phyloP scores from a whole-genome alignment of 2,329 filamentous ascomycete genomes.

The Mollisia scopiformis region DNA sequence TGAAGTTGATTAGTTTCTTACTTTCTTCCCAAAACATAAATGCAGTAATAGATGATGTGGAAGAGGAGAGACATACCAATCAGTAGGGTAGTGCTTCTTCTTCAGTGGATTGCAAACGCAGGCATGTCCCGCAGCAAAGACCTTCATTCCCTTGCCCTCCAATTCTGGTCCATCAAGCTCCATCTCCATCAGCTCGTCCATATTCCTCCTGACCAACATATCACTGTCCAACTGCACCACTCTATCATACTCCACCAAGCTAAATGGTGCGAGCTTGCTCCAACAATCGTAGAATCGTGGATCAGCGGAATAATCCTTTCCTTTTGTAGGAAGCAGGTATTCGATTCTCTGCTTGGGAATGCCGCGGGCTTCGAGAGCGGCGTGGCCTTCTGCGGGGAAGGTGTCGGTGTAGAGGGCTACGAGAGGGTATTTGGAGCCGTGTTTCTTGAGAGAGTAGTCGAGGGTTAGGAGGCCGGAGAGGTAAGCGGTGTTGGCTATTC shows the following conservation, averaged over 20 bases:
- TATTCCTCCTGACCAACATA: constrained; percentile 82
- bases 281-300: constrained; percentile 89
- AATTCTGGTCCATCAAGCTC: constrained; percentile 63
- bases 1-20: neutral
- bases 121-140: constrained; percentile 84
- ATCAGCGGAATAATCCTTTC: constrained; percentile 72
- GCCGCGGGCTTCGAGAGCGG: constrained; percentile 67
- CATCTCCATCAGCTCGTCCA: constrained; percentile 92
- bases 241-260: constrained; percentile 73
- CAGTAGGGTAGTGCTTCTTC: constrained; percentile 75
- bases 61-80: constrained; percentile 60
- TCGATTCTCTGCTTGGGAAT: constrained; percentile 73
- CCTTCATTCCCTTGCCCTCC: constrained; percentile 55
- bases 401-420: constrained; percentile 81
- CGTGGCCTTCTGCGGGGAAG: constrained; percentile 69
- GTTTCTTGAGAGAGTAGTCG: constrained; percentile 71
- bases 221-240: constrained; percentile 87
- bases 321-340: constrained; percentile 70
- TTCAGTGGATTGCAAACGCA: constrained; percentile 84
- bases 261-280: constrained; percentile 83
- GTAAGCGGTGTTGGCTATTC: constrained; percentile 80
- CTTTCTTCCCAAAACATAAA: neutral
- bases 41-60: neutral
- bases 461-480: constrained; percentile 83
- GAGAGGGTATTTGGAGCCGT: constrained; percentile 72